Base-by-base conservation (phyloP, 768 basidiomycete genomes). In the Tricholoma matsutake region DNA sequence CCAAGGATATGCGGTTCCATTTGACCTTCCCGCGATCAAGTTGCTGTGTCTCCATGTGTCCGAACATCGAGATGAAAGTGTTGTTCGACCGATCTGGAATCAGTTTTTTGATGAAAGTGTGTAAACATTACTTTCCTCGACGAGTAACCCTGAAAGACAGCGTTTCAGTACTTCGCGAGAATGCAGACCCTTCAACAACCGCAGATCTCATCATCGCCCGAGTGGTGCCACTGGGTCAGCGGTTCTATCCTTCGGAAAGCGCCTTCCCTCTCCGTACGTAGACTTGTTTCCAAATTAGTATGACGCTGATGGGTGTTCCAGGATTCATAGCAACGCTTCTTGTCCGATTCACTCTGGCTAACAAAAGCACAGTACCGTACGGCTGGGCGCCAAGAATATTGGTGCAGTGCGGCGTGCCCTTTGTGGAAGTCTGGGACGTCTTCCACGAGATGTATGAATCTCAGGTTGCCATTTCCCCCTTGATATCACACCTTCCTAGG, bases 41-140 rank as follows among this genome's bases (percentile, higher is more conserved):
- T 80, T 99, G 6, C 81, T 97, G 28, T 95, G 96, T 69, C 80
- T 98, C 58, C 91, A 97, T 71, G 91, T 96, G 6, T 96, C 96
- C 7, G 94, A 96, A 71, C 94, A 96, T 70, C 86, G 87, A 4
- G 94, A 98, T 64, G 88, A 92, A 60, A 83, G 80, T 51, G 76
- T 96, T 34, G 87, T 94, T 16, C 82, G 85, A 58, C 86, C 89
- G 3, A 94, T 96, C 14, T 98, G 96, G 96, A 88, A 88, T 64
- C 86, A 85, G 64, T 86, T 98, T 65, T 84, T 97, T 62, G 86
- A 91, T 54, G 86, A 89, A 63, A 85, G 94, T 92, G 71, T 61
- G 83, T 57, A 32, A 35, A 31, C 2, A 22, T 14, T 28, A 9
- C 32, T 37, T 54, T 57, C 2, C 49, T 53, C 6, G 61, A 43